Conservation (phyloP, 768 basidiomycete species). For the Cubamyces lactineus region DNA sequence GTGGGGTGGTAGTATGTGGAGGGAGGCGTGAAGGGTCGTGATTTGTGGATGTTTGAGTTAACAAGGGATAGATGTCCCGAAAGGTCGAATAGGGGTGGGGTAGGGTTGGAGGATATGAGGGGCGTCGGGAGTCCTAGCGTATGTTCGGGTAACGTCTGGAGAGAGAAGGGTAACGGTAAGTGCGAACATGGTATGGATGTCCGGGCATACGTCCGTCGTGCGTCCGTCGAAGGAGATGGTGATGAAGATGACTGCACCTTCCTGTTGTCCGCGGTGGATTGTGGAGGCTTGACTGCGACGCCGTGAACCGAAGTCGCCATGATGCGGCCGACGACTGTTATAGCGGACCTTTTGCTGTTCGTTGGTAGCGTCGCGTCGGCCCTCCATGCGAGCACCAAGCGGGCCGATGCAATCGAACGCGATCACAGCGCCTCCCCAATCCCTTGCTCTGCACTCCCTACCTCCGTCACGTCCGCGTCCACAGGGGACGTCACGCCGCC, state of each 20-base stretch:
- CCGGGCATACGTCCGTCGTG: too few species aligned
- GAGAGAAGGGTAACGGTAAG: too few species aligned
- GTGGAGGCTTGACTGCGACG: not conserved
- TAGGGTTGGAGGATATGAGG: not conserved
- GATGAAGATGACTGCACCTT: too few species aligned
- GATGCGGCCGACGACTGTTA: too few species aligned
- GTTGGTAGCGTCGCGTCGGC: too few species aligned
- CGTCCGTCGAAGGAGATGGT: too few species aligned
- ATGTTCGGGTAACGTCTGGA: too few species aligned
- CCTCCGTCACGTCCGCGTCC: slow-evolving; percentile 17
- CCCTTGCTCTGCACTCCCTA: slow-evolving; percentile 15
- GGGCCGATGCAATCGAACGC: not conserved
- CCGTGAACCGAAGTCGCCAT: not conserved
- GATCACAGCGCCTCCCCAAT: slow-evolving; percentile 22
- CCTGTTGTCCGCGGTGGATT: not conserved
- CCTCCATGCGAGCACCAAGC: not conserved
- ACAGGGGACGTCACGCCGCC: too few species aligned
- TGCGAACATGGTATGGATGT: too few species aligned
- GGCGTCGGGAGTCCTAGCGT: not conserved
- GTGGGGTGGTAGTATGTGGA: not conserved
- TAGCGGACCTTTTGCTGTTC: too few species aligned
- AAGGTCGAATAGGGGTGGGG: not conserved
- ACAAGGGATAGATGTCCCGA: not conserved
- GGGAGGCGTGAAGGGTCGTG: not conserved
- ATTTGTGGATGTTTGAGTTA: too few species aligned